Percentiles rank a stretch among this genome's conserved stretches.
phyloP scores from a whole-genome alignment of 352 stramenopile genomes.

The Blastocystis sp. region DNA sequence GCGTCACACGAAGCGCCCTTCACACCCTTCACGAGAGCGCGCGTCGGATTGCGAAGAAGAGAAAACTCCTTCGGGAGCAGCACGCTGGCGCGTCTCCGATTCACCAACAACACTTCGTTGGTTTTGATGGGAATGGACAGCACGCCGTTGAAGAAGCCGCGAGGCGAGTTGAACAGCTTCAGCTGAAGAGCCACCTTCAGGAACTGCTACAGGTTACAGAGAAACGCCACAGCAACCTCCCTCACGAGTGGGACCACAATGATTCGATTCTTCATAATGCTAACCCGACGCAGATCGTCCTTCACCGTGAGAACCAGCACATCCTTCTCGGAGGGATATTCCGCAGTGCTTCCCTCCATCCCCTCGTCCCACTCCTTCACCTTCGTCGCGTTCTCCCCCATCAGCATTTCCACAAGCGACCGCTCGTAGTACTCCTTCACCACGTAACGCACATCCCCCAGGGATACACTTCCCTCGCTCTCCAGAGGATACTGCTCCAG shows the following conservation, averaged over 20 bases:
- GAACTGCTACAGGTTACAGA: constrained; percentile 22
- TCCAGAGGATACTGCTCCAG: constrained; percentile 14
- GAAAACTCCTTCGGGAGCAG: neutral
- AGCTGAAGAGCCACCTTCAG: neutral
- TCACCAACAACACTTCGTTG: constrained; percentile 14
- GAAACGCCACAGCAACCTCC: neutral
- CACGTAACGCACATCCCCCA: constrained; percentile 49
- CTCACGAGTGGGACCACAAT: neutral
- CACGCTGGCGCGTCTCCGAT: neutral
- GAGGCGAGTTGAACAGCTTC: neutral
- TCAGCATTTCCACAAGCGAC: neutral
- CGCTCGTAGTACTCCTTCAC: constrained; percentile 7
- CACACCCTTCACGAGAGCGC: neutral
- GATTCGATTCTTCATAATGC: neutral
- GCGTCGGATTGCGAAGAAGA: constrained; percentile 17
- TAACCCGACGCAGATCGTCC: neutral
- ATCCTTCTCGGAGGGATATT: neutral
- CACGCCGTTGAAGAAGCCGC: constrained; percentile 19
- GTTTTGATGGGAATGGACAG: neutral
- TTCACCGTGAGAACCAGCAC: neutral
- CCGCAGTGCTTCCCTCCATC: neutral
- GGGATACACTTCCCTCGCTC: neutral
- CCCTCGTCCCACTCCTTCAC: neutral
- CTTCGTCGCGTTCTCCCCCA: neutral
- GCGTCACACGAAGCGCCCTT: constrained; percentile 1